phyloP scores from a whole-genome alignment of 352 stramenopile genomes.

The Phytophthora pseudosyringae region DNA sequence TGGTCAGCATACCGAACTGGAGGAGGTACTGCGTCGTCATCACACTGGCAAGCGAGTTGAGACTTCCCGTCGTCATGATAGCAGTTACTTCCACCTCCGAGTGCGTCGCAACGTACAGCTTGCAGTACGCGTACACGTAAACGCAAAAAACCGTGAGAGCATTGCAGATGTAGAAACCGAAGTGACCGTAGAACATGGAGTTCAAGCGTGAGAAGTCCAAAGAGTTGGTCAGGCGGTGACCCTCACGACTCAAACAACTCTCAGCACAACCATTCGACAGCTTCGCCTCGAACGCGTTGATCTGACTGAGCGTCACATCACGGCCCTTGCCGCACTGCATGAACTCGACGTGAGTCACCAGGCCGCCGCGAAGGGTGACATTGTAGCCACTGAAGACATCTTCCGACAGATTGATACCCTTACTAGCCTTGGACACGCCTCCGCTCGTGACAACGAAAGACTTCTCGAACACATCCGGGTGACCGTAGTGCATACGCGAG shows the following conservation, averaged over 20 bases:
- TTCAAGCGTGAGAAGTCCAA: slow-evolving; percentile 90
- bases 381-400: slow-evolving; percentile 92
- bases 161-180: slow-evolving; percentile 92
- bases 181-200: slow-evolving; percentile 90
- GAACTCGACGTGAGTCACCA: slow-evolving; percentile 88
- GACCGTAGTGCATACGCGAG: slow-evolving; percentile 87
- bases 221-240: slow-evolving; percentile 74
- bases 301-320: slow-evolving; percentile 88
- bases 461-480: slow-evolving; percentile 91
- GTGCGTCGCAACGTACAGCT: slow-evolving; percentile 83
- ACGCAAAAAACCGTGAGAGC: slow-evolving; percentile 87
- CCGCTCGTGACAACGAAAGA: slow-evolving; percentile 85
- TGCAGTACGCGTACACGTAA: slow-evolving; percentile 87
- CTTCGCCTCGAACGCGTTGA: slow-evolving; percentile 91
- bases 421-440: slow-evolving; percentile 87
- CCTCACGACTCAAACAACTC: slow-evolving; percentile 82
- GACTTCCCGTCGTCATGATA: slow-evolving; percentile 64
- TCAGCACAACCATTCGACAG: slow-evolving; percentile 86
- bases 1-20: slow-evolving; percentile 88
- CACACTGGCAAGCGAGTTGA: slow-evolving; percentile 74
- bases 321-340: slow-evolving; percentile 91
- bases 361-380: slow-evolving; percentile 76
- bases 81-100: slow-evolving; percentile 62
- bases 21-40: slow-evolving; percentile 90
- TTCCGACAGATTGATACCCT: slow-evolving; percentile 90